Conservation (phyloP, 164 flowering plant genomes). For the Vitis vinifera region ASM3070453v1 NC_081813.1:2214501-2215000, state of each 20-base stretch:
- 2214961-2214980: slow-evolving; percentile 80
- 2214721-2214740: slow-evolving; percentile 68
- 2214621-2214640: slow-evolving; percentile 60
- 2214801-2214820: slow-evolving; percentile 49
- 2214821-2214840: slow-evolving; percentile 66
- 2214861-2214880: slow-evolving; percentile 43
- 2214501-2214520: slow-evolving; percentile 82
- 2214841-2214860: slow-evolving; percentile 41
- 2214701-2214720: slow-evolving; percentile 70
- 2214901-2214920: slow-evolving; percentile 66
- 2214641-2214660: slow-evolving; percentile 54
- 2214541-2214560: slow-evolving; percentile 76
- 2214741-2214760: slow-evolving; percentile 82
- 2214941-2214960: slow-evolving; percentile 59
- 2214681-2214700: slow-evolving; percentile 50
- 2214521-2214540: slow-evolving; percentile 76
- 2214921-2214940: slow-evolving; percentile 47
- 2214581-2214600: slow-evolving; percentile 51
- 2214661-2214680: slow-evolving; percentile 74
- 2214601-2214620: slow-evolving; percentile 64
- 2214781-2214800: slow-evolving; percentile 86
- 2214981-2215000: slow-evolving; percentile 54
- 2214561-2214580: slow-evolving; percentile 42
- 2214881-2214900: slow-evolving; percentile 82
- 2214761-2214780: slow-evolving; percentile 79